Base-by-base conservation (phyloP, 805 yeast genomes). In the Saccharomycopsis microspora region DNA sequence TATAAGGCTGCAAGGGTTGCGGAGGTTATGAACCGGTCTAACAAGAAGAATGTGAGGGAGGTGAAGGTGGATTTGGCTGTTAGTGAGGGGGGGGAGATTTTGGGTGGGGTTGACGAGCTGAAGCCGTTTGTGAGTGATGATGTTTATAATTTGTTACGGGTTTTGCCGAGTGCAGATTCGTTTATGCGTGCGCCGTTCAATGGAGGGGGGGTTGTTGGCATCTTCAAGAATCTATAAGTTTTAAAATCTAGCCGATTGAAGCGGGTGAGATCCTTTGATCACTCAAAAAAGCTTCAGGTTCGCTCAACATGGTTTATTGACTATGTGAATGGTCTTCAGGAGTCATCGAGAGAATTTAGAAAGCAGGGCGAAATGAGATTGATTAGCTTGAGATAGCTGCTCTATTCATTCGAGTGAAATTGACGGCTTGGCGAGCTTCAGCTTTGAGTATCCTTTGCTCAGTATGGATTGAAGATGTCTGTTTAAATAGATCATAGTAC, bases 111-210 rank as follows among this genome's bases (percentile, higher is more conserved):
- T 41, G 44, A 46, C 1, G 48, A 44, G 6, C 27, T 32, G 5
- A 48, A 37, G 39, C 60, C 60, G 42, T 60, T 54, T 47, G 61
- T 66, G 35, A 56, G 67, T 46, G 72, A 67, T 62, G 74, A 68
- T 49, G 58, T 72, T 29, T 72, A 71, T 57, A 73, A 73, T 43
- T 59, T 82, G 39, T 61, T 82, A 42, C 65, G 80, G 46, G 67
- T 72, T 2, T 67, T 83, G 42, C 90, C 90, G 6, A 76, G 75
- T 48, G 71, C 82, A 0, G 68, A 74, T 1, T 71, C 75, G 48
- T 79, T 79, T 58, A 65, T 68, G 7, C 74, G 75, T 8, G 72
- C 71, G 30, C 64, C 73, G 3, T 81, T 83, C 57, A 76, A 79
- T 60, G 64, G 75, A 30, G 66, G 66, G 11, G 78, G 75, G 54